A percentile compares a stretch with the other conserved stretches of the same genome.
Evolutionary conservation across 352 stramenopile genomes (phyloP).

Genomic region (Peronospora farinosa): DNA sequence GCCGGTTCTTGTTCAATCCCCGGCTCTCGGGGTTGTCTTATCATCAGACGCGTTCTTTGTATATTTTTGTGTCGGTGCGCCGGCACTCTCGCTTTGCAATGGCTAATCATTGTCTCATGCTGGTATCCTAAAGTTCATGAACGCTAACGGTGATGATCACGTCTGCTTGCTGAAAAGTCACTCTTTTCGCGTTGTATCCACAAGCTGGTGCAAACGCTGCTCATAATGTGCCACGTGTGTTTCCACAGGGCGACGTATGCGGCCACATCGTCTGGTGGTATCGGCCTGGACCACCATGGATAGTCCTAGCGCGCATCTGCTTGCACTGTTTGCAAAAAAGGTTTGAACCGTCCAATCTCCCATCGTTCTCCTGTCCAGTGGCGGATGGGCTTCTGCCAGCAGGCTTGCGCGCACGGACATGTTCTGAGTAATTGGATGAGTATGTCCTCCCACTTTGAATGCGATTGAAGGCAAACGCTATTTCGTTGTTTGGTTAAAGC

Average conservation of each 20-base stretch:
- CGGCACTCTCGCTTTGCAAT: neutral
- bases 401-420: no score
- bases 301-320: neutral
- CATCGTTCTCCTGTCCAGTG: neutral
- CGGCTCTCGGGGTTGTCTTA: neutral
- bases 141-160: neutral
- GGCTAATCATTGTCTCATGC: neutral
- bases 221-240: neutral
- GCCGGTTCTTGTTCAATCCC: neutral
- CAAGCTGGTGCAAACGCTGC: neutral
- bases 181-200: neutral
- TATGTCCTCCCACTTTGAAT: no score
- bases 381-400: no score
- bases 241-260: no score
- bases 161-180: neutral
- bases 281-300: neutral
- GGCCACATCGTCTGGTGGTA: neutral
- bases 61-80: neutral
- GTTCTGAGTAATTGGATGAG: no score
- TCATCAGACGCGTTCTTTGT: neutral
- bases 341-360: neutral
- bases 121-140: neutral
- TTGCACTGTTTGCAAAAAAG: neutral
- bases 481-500: constrained; percentile 17
- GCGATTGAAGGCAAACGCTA: no score